Conservation (phyloP, 257 asterid species). For the Solanum boliviense region DNA sequence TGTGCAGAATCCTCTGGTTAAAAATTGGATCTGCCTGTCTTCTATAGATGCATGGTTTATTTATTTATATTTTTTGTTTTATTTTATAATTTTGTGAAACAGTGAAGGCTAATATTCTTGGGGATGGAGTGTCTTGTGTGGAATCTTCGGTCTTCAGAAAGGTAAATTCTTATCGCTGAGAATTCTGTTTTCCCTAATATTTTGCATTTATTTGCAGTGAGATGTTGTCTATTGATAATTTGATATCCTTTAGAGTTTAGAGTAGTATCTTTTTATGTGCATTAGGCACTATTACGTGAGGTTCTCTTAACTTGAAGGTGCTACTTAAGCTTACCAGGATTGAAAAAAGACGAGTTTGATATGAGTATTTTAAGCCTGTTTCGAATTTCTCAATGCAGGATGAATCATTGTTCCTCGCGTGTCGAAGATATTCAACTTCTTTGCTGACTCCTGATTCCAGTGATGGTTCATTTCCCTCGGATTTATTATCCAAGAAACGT, state of each 20-base stretch:
- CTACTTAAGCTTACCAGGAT: neutral
- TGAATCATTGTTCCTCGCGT: constrained; percentile 21
- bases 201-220: neutral
- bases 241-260: neutral
- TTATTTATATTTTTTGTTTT: neutral
- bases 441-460: constrained; percentile 50
- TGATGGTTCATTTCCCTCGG: constrained; percentile 46
- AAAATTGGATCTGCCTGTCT: neutral
- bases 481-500: constrained; percentile 35
- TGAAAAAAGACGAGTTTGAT: neutral
- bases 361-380: neutral
- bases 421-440: constrained; percentile 37
- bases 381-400: constrained; percentile 15
- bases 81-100: neutral
- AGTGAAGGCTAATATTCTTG: neutral
- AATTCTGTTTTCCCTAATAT: neutral
- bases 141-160: constrained; percentile 17
- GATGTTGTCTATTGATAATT: neutral
- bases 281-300: neutral
- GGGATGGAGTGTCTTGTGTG: constrained; percentile 2
- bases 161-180: constrained; percentile 5
- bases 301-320: neutral
- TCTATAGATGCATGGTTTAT: neutral
- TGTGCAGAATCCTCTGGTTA: neutral
- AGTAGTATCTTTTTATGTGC: neutral